Base-by-base conservation (phyloP, 2,329 filamentous ascomycete genomes). In the Fusarium sp. region DNA sequence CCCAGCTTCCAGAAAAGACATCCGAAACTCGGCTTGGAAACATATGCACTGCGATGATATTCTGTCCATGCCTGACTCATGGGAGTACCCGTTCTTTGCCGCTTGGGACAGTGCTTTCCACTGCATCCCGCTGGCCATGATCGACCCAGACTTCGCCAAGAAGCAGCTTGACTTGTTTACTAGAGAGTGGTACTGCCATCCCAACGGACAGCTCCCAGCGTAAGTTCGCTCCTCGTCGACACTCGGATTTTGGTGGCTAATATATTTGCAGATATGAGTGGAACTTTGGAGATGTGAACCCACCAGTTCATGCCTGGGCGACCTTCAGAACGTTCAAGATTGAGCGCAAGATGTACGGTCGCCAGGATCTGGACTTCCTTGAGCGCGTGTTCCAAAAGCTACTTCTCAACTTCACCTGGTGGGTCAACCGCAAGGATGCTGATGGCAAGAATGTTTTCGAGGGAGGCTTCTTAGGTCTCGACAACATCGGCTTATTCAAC, bases 71-170 rank as follows among this genome's bases (percentile, higher is more conserved):
- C 96, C 95, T 1, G 95, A 98, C 79, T 97, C 94, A 0, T 98
- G 95, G 95, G 95, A 98, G 76, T 98, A 98, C 74, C 95, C 95
- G 0, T 98, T 97, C 83, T 97, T 97, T 78, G 94, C 94, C 20
- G 95, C 95, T 6, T 98, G 95, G 95, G 95, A 98, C 78, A 95
- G 92, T 56, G 95, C 94, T 7, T 98, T 98, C 80, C 96, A 98
- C 81, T 97, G 94, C 77, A 97, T 98, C 72, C 93, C 94, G 0
- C 82, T 98, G 65, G 92, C 96, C 38, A 97, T 98, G 94, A 94
- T 98, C 67, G 95, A 98, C 75, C 96, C 95, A 0, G 95, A 97
- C 41, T 97, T 97, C 75, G 94, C 95, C 57, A 98, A 98, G 87
- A 97, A 97, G 83, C 95, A 98, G 81, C 89, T 98, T 50, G 96